Conservation (phyloP, 176 grass and related monocot genomes). For the Echinochloa phyllopogon region DNA sequence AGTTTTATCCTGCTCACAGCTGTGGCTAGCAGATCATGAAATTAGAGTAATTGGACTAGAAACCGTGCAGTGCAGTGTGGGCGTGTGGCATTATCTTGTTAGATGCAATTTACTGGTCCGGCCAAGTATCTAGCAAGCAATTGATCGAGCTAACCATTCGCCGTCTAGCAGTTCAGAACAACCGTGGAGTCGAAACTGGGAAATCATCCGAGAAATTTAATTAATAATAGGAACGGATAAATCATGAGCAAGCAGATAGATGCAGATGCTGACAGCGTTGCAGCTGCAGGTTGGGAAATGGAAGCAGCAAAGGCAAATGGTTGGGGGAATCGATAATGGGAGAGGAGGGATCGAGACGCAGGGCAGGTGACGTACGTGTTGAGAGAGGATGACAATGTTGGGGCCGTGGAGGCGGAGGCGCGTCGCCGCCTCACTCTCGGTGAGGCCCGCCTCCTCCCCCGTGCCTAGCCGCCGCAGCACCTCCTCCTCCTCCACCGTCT, state of each 20-base stretch:
- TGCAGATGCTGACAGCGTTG: too few species aligned
- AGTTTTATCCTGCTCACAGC: neutral
- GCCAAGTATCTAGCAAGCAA: neutral
- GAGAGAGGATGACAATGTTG: slow-evolving; percentile 29
- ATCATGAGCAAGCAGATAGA: neutral
- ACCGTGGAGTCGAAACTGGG: neutral
- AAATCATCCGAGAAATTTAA: neutral
- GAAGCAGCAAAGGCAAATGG: neutral
- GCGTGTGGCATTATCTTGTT: neutral
- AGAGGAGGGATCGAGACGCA: neutral
- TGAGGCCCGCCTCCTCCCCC: slow-evolving; percentile 33
- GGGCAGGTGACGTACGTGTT: slow-evolving; percentile 24
- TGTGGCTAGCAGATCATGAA: neutral
- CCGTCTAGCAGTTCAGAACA: too few species aligned
- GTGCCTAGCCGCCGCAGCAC: slow-evolving; percentile 48
- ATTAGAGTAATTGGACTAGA: too few species aligned
- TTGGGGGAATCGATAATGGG: neutral
- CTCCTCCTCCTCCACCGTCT: slow-evolving; percentile 40
- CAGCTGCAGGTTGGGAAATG: neutral
- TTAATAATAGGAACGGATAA: neutral
- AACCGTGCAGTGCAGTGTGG: neutral
- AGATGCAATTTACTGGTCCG: neutral
- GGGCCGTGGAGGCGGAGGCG: slow-evolving; percentile 45
- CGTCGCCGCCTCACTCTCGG: slow-evolving; percentile 16
- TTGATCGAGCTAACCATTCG: neutral